Evolutionary conservation across 2,329 filamentous ascomycete genomes (phyloP), one percentile per base, ranked within the genome.

Genomic region (Hypoxylon sp.): DNA sequence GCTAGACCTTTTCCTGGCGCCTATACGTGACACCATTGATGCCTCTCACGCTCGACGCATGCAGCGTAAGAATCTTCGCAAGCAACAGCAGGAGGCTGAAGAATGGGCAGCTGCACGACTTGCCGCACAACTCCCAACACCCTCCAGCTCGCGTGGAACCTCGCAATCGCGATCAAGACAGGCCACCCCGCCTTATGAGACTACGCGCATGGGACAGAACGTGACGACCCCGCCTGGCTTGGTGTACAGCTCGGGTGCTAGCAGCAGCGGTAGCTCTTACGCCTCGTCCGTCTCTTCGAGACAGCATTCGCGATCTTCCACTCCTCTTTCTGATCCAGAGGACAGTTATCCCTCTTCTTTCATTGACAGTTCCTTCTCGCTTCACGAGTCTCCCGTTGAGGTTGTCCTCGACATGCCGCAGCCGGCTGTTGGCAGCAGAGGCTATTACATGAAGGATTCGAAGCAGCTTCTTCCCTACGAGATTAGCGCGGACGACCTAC

Each of bases 1-100:
- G 71, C 81, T 97, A 29, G 91, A 97, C 63, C 83, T 83, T 30
- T 97, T 97, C 80, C 82, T 99, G 32, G 86, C 86, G 23, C 93
- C 93, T 19, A 89, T 97, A 67, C 89, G 92, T 55, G 69, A 77
- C 32, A 77, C 81, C 54, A 75, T 86, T 45, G 72, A 76, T 56
- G 75, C 75, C 34, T 74, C 77, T 66, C 74, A 82, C 62, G 71
- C 71, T 44, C 76, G 77, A 62, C 78, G 78, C 70, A 69, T 78
- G 63, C 73, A 76, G 59, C 75, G 79, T 61, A 68, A 66, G 59
- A 63, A 62, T 63, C 63, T 64, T 38, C 56, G 66, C 26, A 75
- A 73, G 62, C 71, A 77, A 67, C 72, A 76, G 68, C 74, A 77
- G 66, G 71, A 73, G 55, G 69, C 71, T 43, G 69, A 73, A 38